Percentiles rank a stretch among this genome's conserved stretches.
Evolutionary conservation across 139 green algal genomes (phyloP).

Genomic region (Yamagishiella unicocca): DNA sequence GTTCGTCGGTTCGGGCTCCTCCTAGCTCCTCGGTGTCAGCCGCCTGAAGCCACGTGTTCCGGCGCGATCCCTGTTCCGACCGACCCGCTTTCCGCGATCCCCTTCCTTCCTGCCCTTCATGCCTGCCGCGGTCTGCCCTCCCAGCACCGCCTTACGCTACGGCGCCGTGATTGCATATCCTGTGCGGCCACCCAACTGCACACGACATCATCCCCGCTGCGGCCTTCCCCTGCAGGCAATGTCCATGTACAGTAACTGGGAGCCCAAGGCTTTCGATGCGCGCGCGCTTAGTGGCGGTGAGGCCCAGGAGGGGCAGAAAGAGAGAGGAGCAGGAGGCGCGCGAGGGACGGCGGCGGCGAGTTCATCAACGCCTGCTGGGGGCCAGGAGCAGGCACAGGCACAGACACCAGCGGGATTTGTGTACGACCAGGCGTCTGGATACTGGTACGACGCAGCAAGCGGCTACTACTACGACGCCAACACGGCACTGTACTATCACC

Average conservation of each 20-base stretch:
- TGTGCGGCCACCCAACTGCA: no score
- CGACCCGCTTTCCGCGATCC: no score
- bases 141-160: no score
- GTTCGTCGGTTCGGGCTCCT: no score
- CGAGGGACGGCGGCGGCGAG: background rate
- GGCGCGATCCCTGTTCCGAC: no score
- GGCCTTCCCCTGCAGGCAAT: conserved; percentile 49
- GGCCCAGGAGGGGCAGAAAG: background rate
- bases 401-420: conserved; percentile 57
- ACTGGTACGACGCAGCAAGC: conserved; percentile 70
- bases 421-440: conserved; percentile 73
- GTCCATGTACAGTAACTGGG: conserved; percentile 49
- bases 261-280: conserved; percentile 28
- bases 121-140: no score
- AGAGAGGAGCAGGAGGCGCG: background rate
- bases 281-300: conserved; percentile 8
- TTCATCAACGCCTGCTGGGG: background rate
- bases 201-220: no score
- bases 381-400: background rate
- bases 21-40: no score
- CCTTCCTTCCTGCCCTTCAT: no score
- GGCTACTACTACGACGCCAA: conserved; percentile 87
- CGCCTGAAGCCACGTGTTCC: no score
- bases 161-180: no score
- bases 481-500: conserved; percentile 72